Base-by-base conservation (phyloP, 768 basidiomycete species). In the Tephrocybe rancida region DNA sequence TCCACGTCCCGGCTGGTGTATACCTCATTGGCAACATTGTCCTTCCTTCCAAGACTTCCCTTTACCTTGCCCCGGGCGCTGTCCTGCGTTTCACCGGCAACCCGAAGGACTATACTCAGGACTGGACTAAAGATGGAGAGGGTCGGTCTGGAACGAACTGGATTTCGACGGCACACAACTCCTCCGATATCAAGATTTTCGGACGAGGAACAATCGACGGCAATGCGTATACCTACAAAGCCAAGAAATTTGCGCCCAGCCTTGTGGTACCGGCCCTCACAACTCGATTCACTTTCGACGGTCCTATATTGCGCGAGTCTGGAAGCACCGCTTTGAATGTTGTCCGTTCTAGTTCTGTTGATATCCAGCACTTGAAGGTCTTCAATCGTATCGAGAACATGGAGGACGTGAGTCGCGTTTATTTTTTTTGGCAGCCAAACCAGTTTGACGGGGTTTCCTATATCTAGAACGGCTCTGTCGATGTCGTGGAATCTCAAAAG, bases 31-130 rank as follows among this genome's bases (percentile, higher is more conserved):
- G 57, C 24, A 61, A 61, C 39, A 50, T 61, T 25, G 50, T 63
- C 32, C 52, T 63, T 30, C 59, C 61, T 2, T 63, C 59, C 18
- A 58, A 53, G 14, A 57, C 57, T 14, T 48, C 57, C 2, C 50
- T 63, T 26, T 57, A 63, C 30, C 55, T 63, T 22, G 62, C 62
- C 4, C 55, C 60, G n/a, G 60, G 60, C 24, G 45, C 57, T n/a
- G 52, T 61, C 25, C 22, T 63, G 34, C 44, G 52, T n/a, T 55
- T 47, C 34, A 60, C 61, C 2, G 60, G 57, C 21, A 44, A 56
- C 10, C 48, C 43, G 0, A 30, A 50, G 37, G 54, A 55, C 41
- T 59, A 57, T 44, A 59, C 43, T 9, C 34, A 34, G 21, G 52
- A 61, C 24, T 61, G 60, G 62, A 26, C 16, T 25, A 50, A 54